Base-by-base conservation (phyloP, 208 protist species). In the Crithidia brevicula region DNA sequence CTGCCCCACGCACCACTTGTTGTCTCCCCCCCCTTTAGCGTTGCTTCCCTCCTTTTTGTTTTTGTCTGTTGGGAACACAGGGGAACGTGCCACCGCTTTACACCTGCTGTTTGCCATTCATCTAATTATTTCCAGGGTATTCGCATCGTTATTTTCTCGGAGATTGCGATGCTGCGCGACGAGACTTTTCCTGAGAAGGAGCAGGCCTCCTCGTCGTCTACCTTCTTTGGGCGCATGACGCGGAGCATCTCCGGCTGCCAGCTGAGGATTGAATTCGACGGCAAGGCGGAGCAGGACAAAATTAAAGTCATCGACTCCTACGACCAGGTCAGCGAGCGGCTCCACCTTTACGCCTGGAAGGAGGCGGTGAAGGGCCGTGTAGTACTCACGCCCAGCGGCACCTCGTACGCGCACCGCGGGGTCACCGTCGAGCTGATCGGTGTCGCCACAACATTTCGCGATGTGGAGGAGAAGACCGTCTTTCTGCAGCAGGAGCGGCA, bases 211-310 rank as follows among this genome's bases (percentile, higher is more conserved):
- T 78, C 80, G n/a, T 74, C 81, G 18, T 61, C 53, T 3, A 50
- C 58, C 51, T 88, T 96, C 53, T 87, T 95, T 28, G 65, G 73
- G 16, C 80, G 84, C 27, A 36, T 96, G 20, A 33, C 91, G 36
- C 83, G 83, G 36, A 79, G 79, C 47, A 83, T 97, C 23, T 89
- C 92, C 56, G 88, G 86, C 40, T 97, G 92, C 65, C 75, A 91
- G 43, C 45, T 96, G 13, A 45, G 61, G 18, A 59, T 96, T 22
- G 66, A 76, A 8, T 83, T 94, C 27, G 74, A 86, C 27, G 79
- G 74, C 27, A 59, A 79, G 30, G 20, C 25, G n/a, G 70, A 73
- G 23, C 45, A 46, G 2, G 36, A 61, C 8, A 70, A 62, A 43
- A 38, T 74, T 20, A 67, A 67, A 31, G 69, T 67, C 30, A 43